Percentiles rank a stretch among this genome's conserved stretches.
These are phyloP conservation scores for Penicillium sp. DNA, from an alignment of 2,329 filamentous ascomycete genomes.

Conservation along the genomic window DNA sequence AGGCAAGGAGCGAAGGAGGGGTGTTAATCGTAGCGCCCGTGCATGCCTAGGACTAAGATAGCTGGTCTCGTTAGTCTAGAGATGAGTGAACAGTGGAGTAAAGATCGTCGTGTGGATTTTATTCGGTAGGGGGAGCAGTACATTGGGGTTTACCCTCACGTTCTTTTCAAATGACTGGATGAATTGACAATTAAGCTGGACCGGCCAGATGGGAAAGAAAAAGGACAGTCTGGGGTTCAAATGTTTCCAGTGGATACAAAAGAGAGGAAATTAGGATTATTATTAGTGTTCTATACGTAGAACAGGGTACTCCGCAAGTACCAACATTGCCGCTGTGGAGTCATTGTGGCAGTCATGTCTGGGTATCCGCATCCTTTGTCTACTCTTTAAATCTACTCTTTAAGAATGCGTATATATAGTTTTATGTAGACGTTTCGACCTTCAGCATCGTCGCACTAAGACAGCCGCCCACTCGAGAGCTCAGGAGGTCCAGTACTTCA, in stretches of 20 bases:
- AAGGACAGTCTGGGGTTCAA: conserved; percentile 1
- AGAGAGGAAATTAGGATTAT: background rate
- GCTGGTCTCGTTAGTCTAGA: background rate
- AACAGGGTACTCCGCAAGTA: background rate
- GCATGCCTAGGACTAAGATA: conserved; percentile 3
- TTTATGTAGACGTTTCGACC: background rate
- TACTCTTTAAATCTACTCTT: background rate
- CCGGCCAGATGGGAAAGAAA: background rate
- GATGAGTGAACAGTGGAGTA: background rate
- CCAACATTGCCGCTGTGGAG: background rate
- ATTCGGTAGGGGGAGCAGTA: background rate
- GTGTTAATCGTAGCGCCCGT: conserved; percentile 7
- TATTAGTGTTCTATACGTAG: background rate
- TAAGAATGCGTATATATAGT: background rate
- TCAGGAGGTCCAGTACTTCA: background rate
- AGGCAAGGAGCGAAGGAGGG: conserved; percentile 6
- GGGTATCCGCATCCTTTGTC: background rate
- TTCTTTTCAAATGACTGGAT: background rate
- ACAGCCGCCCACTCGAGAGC: background rate
- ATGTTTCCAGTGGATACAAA: background rate
- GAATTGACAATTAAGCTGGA: conserved; percentile 4
- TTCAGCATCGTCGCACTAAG: background rate
- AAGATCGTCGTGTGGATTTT: conserved; percentile 1
- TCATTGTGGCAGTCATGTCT: background rate
- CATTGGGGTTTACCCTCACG: background rate